Evolutionary conservation across 2,329 filamentous ascomycete species (phyloP), one percentile per base, ranked within the genome.

Genomic region (Knufia petricola): DNA sequence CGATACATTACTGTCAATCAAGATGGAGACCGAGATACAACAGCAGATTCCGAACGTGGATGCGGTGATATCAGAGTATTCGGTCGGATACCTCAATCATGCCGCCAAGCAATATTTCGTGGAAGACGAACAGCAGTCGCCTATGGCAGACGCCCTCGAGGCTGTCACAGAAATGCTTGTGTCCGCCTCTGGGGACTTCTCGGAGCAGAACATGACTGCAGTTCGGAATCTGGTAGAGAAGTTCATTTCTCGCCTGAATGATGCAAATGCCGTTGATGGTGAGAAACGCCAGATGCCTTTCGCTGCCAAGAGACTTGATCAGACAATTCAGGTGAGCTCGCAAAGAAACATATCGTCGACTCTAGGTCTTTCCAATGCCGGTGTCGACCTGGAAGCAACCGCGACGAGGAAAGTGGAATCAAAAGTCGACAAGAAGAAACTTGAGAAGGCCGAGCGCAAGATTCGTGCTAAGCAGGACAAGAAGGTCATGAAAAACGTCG

Each of bases 401-500:
- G 94, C 94, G 63, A 76, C 80, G 32, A 79, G 90, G 61, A 96
- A 96, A 71, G 86, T 98, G 50, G 92, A 98, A 71, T 96, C 90
- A 60, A 87, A 90, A 65, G 92, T 98, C 52, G 92, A 98, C 70
- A 82, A 84, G 64, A 98, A 96, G 82, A 98, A 98, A 76, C 81
- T 98, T 17, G 92, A 98, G 69, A 98, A 98, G 72, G 92, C 92
- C 1, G 92, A 98, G 70, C 79, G 86, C 57, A 98, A 98, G 74
- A 92, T 98, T 64, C 87, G 88, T 42, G 89, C 89, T 61, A 98
- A 98, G 74, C 92, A 96, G 72, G 92, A 88, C 71, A 94, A 94
- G 75, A 98, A 98, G 74, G 80, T 82, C 30, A 95, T 92, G 82
- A 96, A 96, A 77, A 95, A 84, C 49, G 92, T 98, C 59, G 87